phyloP scores from a whole-genome alignment of 2,329 filamentous ascomycete genomes.

The Xylariaceae sp. region DNA sequence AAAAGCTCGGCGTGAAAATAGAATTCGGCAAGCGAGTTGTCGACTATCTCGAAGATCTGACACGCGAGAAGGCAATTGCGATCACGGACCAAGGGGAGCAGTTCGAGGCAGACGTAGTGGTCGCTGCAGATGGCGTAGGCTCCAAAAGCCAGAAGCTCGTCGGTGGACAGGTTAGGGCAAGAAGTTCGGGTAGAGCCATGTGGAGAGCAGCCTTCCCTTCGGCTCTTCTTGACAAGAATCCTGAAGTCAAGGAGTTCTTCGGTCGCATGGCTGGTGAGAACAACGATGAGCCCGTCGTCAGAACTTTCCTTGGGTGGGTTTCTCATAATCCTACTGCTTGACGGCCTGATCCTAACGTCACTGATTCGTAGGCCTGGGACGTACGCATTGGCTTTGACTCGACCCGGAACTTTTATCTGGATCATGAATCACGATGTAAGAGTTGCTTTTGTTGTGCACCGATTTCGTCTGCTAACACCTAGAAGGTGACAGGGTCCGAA shows the following conservation, averaged over 20 bases:
- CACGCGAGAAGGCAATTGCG: conserved; percentile 39
- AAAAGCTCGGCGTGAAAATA: conserved; percentile 43
- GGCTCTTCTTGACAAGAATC: conserved; percentile 38
- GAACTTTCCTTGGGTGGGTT: conserved; percentile 44
- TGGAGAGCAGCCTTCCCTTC: conserved; percentile 40
- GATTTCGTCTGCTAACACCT: conserved; percentile 11
- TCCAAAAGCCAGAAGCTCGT: conserved; percentile 42
- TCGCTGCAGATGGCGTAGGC: conserved; percentile 45
- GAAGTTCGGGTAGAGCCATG: conserved; percentile 40
- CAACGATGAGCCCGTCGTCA: conserved; percentile 39
- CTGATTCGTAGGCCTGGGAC: conserved; percentile 36
- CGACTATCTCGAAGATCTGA: conserved; percentile 46
- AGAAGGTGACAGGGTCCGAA: conserved; percentile 34
- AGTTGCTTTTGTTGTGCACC: background rate
- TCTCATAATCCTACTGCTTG: conserved; percentile 28
- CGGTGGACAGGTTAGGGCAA: conserved; percentile 38
- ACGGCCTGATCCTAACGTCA: conserved; percentile 22
- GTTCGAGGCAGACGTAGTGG: conserved; percentile 43
- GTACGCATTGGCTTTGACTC: conserved; percentile 34
- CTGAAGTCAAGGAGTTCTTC: conserved; percentile 36
- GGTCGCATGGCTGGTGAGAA: conserved; percentile 37
- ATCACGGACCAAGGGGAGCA: conserved; percentile 44
- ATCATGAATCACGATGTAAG: conserved; percentile 37
- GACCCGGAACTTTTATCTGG: conserved; percentile 35
- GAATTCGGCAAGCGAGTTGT: conserved; percentile 43